Base-by-base conservation (phyloP, 495 filamentous ascomycete genomes). In the Sporormia fimetaria region DNA sequence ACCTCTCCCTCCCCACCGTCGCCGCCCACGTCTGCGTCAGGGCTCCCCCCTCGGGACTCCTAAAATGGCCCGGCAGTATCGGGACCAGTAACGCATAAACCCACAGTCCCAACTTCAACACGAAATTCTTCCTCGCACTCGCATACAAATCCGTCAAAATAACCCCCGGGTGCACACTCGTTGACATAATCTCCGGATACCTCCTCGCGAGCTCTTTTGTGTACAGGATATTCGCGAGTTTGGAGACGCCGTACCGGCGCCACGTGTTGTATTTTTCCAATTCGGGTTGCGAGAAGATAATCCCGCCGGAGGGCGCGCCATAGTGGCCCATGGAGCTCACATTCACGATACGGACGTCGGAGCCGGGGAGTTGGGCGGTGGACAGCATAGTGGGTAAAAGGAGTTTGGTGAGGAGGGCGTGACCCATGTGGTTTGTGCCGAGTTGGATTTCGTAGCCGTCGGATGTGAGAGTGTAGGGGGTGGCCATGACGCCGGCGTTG, bases 61-160 rank as follows among this genome's bases (percentile, higher is more conserved):
- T 33, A 38, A 71, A 75, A 40, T 73, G 67, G 40, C 68, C 59
- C 56, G 79, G 79, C 57, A 79, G 75, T 46, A 78, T 62, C 5
- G 73, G 74, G 21, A 63, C 62, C 54, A 79, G 7, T 1, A 48
- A 31, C 55, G 62, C 11, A 18, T 51, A 31, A 20, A 60, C 37
- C 14, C 58, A 63, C 65, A 78, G 69, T 15, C 50, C 65, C 27
- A 71, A 72, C 3, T 70, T 71, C 1, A 51, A 61, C 6, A 79
- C 33, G 8, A 71, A 72, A 39, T 64, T 71, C 0, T 63, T 57
- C 49, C 71, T 67, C 6, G 71, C 58, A 20, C 69, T 68, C 41
- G 72, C 61, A 18, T 52, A 62, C 21, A 63, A 42, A 9, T 58
- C 54, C 7, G 58, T 62, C 11, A 49, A 29, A 29, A 64, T 58